phyloP scores from a whole-genome alignment of 805 yeast species.

The Saccharomycopsis fermentans region DNA sequence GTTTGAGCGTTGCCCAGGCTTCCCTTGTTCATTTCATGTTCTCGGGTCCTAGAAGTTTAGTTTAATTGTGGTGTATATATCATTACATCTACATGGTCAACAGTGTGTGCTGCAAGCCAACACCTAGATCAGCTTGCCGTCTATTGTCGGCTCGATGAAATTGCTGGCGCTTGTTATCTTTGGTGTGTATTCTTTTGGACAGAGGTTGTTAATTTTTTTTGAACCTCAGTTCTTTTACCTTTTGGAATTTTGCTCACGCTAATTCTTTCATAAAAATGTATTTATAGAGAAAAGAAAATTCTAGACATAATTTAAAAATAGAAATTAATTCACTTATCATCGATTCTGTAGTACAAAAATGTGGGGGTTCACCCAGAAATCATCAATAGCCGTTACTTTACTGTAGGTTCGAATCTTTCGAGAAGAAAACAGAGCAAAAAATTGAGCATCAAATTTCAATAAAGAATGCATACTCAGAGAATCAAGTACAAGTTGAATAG shows the following conservation, averaged over 20 bases:
- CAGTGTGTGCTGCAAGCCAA: neutral
- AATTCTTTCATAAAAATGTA: neutral
- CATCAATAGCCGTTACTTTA: neutral
- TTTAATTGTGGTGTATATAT: slow-evolving; percentile 16
- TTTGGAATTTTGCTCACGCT: neutral
- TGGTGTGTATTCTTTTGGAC: too few species aligned
- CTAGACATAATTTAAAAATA: neutral
- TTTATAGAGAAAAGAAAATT: neutral
- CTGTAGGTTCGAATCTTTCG: too few species aligned
- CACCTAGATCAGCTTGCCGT: too few species aligned
- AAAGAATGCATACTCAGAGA: too few species aligned
- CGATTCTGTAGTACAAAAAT: neutral
- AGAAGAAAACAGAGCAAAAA: too few species aligned
- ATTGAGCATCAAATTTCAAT: too few species aligned
- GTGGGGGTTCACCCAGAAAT: neutral
- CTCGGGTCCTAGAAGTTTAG: slow-evolving; percentile 22
- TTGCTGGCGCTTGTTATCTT: too few species aligned
- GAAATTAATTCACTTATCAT: neutral
- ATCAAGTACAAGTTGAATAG: neutral
- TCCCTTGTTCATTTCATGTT: slow-evolving; percentile 76
- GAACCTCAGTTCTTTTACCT: too few species aligned
- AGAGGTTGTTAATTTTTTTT: too few species aligned
- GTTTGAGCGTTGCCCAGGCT: slow-evolving; percentile 69
- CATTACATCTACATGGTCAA: too few species aligned
- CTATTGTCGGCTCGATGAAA: too few species aligned